phyloP scores from a whole-genome alignment of 345 rosid species.

The Citrus cavaleriei region DNA sequence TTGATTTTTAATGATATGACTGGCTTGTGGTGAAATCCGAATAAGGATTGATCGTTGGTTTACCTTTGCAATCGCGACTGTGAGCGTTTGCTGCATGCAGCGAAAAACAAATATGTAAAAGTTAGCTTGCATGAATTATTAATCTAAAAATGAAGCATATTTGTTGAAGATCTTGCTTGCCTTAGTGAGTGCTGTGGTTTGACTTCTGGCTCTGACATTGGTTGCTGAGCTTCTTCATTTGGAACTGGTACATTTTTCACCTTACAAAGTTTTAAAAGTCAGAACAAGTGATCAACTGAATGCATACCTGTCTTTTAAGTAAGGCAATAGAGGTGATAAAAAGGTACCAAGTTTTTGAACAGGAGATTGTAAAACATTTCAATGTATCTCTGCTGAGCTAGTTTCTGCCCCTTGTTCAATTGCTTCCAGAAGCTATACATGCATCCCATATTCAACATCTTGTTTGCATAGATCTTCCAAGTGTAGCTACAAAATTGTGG shows the following conservation, averaged over 20 bases:
- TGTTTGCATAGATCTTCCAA: conserved; percentile 90
- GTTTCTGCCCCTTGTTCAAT: conserved; percentile 64
- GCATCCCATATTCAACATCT: conserved; percentile 67
- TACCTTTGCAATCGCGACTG: conserved; percentile 33
- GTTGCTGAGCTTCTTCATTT: conserved; percentile 43
- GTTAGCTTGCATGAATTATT: neutral
- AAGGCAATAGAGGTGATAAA: neutral
- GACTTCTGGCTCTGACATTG: conserved; percentile 20
- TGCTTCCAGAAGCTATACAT: conserved; percentile 71
- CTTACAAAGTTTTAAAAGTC: conserved; percentile 19
- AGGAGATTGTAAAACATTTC: conserved; percentile 75
- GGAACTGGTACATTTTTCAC: conserved; percentile 49
- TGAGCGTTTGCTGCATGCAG: conserved; percentile 26
- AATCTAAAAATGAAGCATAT: neutral
- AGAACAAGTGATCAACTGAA: neutral
- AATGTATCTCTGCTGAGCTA: conserved; percentile 86
- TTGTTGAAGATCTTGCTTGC: conserved; percentile 7
- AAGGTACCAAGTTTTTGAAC: conserved; percentile 49
- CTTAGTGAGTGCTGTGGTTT: conserved; percentile 14
- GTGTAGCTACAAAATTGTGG: conserved; percentile 58
- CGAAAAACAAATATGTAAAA: conserved; percentile 1
- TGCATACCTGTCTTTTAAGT: neutral
- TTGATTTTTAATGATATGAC: neutral
- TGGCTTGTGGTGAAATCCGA: neutral
- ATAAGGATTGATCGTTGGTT: neutral